These are phyloP conservation scores for Metschnikowia henanensis DNA, from an alignment of 805 yeast species.

Conservation along the genomic window DNA sequence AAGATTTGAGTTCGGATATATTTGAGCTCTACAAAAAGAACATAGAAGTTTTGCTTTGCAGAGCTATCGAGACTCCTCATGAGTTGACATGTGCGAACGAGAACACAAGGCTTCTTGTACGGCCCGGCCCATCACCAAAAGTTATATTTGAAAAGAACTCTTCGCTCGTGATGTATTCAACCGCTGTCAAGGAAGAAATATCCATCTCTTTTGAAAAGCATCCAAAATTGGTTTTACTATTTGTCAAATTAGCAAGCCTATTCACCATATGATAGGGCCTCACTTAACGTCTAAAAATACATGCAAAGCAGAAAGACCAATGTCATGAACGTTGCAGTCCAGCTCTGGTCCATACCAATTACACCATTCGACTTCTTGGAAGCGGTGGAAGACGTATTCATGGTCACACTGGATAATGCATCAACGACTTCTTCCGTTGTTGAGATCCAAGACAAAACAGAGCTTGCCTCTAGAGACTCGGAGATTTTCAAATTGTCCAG, in stretches of 20 bases:
- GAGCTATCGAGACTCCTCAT: neutral
- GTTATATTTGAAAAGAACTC: neutral
- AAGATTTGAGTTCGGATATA: conserved; percentile 17
- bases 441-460: conserved; percentile 47
- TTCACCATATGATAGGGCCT: too few relatives aligned
- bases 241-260: conserved; percentile 7
- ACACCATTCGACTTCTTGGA: conserved; percentile 27
- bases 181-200: conserved; percentile 12
- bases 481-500: conserved; percentile 54
- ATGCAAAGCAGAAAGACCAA: conserved; percentile 15
- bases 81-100: too few relatives aligned
- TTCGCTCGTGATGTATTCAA: conserved; percentile 19
- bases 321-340: conserved; percentile 10
- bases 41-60: neutral
- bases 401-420: conserved; percentile 27
- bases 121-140: neutral
- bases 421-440: conserved; percentile 30
- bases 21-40: conserved; percentile 3
- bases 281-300: conserved; percentile 8
- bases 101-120: neutral
- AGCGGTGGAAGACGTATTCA: conserved; percentile 20
- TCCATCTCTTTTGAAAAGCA: conserved; percentile 20
- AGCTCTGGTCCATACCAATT: conserved; percentile 13
- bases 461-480: conserved; percentile 42
- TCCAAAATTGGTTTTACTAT: conserved; percentile 8